Percentiles rank a stretch among this genome's conserved stretches.
Evolutionary conservation across 345 rosid species (phyloP).

Genomic region (Streptanthus diversifolius): DNA sequence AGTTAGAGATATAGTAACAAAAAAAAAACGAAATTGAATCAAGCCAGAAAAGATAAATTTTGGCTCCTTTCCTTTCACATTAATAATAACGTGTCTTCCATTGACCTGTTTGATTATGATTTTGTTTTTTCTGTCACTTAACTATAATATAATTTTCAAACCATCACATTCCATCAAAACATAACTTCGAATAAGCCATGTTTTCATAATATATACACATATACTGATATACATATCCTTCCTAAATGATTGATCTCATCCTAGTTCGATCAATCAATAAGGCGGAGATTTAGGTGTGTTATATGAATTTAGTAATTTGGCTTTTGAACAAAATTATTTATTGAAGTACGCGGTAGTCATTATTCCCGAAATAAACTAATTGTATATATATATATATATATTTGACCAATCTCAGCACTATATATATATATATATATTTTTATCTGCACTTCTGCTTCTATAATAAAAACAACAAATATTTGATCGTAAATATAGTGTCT

Average conservation of each 20-base stretch:
- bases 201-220: neutral
- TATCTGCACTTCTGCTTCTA: no score
- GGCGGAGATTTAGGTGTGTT: neutral
- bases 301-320: slow-evolving; percentile 1
- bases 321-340: neutral
- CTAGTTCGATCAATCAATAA: neutral
- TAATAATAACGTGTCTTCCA: slow-evolving; percentile 26
- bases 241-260: neutral
- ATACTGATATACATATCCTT: neutral
- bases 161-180: neutral
- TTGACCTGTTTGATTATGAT: slow-evolving; percentile 16
- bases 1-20: neutral
- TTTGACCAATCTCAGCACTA: no score
- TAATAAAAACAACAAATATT: no score
- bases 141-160: neutral
- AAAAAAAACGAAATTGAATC: neutral
- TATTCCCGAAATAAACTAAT: neutral
- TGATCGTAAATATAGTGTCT: no score
- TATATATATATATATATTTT: no score
- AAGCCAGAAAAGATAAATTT: slow-evolving; percentile 19
- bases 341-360: neutral
- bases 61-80: slow-evolving; percentile 28
- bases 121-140: neutral
- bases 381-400: no score
- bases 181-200: neutral